A percentile compares a stretch with the other conserved stretches of the same genome.
Evolutionary conservation across 208 protist genomes (phyloP).

Genomic region (Acanthamoeba triangularis): DNA sequence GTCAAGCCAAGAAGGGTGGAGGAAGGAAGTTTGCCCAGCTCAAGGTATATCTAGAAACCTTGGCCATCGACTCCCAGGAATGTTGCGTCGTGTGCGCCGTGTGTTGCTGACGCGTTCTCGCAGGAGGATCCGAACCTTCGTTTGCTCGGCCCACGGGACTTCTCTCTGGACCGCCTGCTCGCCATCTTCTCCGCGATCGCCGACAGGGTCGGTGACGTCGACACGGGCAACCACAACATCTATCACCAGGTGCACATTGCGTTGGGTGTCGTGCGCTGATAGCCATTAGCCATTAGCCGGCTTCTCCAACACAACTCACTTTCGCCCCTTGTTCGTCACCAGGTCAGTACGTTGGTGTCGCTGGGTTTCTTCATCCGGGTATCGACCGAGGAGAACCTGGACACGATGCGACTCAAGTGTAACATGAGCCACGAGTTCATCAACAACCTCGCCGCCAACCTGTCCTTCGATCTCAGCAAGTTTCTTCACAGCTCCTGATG

Average conservation of each 20-base stretch:
- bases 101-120: background rate
- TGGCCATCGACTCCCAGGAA: too few relatives aligned
- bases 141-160: background rate
- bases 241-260: background rate
- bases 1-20: conserved; percentile 11
- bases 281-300: too few relatives aligned
- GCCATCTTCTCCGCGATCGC: conserved; percentile 38
- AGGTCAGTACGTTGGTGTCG: conserved; percentile 47
- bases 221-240: conserved; percentile 38
- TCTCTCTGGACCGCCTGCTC: conserved; percentile 13
- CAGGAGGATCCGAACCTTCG: conserved; percentile 50
- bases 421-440: conserved; percentile 64
- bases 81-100: too few relatives aligned
- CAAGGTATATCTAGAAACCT: background rate
- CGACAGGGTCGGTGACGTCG: background rate
- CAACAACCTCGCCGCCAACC: conserved; percentile 28
- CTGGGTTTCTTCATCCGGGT: conserved; percentile 43
- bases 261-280: too few relatives aligned
- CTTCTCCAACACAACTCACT: background rate
- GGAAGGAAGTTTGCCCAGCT: conserved; percentile 12
- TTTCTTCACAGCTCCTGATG: background rate
- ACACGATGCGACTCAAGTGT: conserved; percentile 9
- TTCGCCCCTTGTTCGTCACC: background rate
- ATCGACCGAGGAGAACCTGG: conserved; percentile 13
- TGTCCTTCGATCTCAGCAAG: conserved; percentile 11